Evolutionary conservation across 495 filamentous ascomycete species (phyloP), one percentile per base, ranked within the genome.

Genomic region (Aspergillus incahuasiensis): DNA sequence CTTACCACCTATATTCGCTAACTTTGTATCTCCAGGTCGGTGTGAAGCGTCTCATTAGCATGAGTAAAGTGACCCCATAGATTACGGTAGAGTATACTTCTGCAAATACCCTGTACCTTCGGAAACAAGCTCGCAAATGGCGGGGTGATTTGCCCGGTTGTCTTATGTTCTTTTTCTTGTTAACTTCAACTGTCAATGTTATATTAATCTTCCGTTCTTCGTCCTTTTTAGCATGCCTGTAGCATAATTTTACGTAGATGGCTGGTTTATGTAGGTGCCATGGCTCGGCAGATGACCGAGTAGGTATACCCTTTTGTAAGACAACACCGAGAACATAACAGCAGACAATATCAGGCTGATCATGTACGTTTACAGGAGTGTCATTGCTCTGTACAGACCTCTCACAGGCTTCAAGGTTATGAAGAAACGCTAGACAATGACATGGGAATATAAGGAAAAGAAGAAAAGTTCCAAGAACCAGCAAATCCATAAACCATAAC

Each of bases 1-100:
- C 8, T 8, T 4, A 28, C 8, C 25, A 28, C 25, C 4, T 28
- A 28, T 8, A 3, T 28, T 28, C 25, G 25, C 32, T 48, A 42
- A 48, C 48, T 52, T 54, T 21, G 13, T 41, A 30, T 30, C 42
- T 54, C 48, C 54, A 95, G 90, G 86, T 91, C 57, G 92, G 92
- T 58, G 86, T 97, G 22, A 97, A 95, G 76, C 82, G 92, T 52
- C 77, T 97, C 61, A 91, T 97, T 61, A 84, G 83, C 67, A 95
- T 96, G 90, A 94, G 90, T 75, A 86, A 86, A 68, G 86, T 81
- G 42, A 94, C 91, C 18, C 84, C 80, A 39, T 71, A 60, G 71
- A 55, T 20, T 49, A 21, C n/a, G n/a, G 28, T 51, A 18, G 43
- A 13, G 25, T 43, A 40, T 9, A n/a, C n/a, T 21, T 44, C 11